Percentiles rank a stretch among this genome's conserved stretches.
Conservation (phyloP, 164 flowering plant species). For the Santalum album region DNA sequence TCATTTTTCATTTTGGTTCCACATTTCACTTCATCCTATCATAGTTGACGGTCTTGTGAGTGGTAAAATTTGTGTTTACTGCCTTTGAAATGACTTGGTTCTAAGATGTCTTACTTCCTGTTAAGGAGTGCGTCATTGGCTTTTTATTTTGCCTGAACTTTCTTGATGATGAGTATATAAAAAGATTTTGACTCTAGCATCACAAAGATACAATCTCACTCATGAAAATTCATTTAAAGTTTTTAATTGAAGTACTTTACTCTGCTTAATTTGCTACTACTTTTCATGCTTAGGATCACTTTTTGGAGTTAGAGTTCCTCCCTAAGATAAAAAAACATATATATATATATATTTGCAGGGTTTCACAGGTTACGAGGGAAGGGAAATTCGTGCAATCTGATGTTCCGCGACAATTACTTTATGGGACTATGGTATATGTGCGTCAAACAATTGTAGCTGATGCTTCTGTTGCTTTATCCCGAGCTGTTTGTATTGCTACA, state of each 20-base stretch:
- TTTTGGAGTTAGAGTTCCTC: too few relatives aligned
- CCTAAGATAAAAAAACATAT: too few relatives aligned
- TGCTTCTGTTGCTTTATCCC: slow-evolving; percentile 85
- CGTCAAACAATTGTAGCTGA: slow-evolving; percentile 78
- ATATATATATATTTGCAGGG: slow-evolving; percentile 59
- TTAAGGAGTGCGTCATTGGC: too few relatives aligned
- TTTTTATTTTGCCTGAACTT: too few relatives aligned
- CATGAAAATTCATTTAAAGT: too few relatives aligned
- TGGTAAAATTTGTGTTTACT: neutral
- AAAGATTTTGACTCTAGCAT: too few relatives aligned
- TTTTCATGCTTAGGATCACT: too few relatives aligned
- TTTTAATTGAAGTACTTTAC: too few relatives aligned
- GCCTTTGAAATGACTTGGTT: neutral
- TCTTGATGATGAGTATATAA: too few relatives aligned
- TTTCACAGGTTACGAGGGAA: slow-evolving; percentile 76
- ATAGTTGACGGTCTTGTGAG: neutral
- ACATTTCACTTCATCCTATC: neutral
- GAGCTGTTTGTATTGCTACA: slow-evolving; percentile 90
- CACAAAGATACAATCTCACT: too few relatives aligned
- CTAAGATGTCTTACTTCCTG: too few relatives aligned
- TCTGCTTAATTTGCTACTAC: too few relatives aligned
- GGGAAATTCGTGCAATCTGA: slow-evolving; percentile 72
- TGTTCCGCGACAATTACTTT: slow-evolving; percentile 85
- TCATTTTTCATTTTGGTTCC: neutral
- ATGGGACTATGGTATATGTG: slow-evolving; percentile 96